Base-by-base conservation (phyloP, 2,329 filamentous ascomycete species). In the Podosphaera fusca region DNA sequence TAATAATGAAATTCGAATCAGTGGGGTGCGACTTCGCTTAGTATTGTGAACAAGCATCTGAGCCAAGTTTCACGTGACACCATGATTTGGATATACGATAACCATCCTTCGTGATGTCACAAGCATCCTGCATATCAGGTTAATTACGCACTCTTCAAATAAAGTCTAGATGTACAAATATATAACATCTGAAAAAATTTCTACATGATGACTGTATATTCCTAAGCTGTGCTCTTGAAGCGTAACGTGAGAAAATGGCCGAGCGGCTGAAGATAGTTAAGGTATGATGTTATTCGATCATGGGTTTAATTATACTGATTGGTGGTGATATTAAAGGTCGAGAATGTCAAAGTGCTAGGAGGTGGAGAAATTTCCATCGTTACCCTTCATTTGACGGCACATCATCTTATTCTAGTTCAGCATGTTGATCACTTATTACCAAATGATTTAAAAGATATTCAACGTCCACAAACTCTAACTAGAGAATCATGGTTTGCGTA, bases 401-500 rank as follows among this genome's bases (percentile, higher is more conserved):
- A 79, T 67, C 81, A 84, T 68, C 72, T 74, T 54, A 72, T 75
- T 60, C 69, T 62, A 61, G 58, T 70, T 42, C 67, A 69, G 45
- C 55, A 67, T 60, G 46, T 56, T 53, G 38, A 55, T 60, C 59
- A 58, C 29, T 45, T 58, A 36, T 65, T 56, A 65, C 69, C 61
- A 55, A 61, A 59, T 46, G 29, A 58, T 12, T 56, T 58, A 59
- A 66, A 69, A 51, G 69, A 73, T 55, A 70, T 21, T 21, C 21
- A 70, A 30, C 60, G 65, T n/a, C 59, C 63, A n/a, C 67, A 68
- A 58, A 65, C 66, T 9, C 73, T 72, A 61, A 73, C 77, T 30
- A 76, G 81, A 67, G 86, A 95, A 70, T 79, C 85, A 67, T 98
- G 90, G 86, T 87, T 96, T 57, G 89, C 92, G 14, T 98, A 89